phyloP scores from a whole-genome alignment of 2,329 filamentous ascomycete species.

The Xylaria sp. region DNA sequence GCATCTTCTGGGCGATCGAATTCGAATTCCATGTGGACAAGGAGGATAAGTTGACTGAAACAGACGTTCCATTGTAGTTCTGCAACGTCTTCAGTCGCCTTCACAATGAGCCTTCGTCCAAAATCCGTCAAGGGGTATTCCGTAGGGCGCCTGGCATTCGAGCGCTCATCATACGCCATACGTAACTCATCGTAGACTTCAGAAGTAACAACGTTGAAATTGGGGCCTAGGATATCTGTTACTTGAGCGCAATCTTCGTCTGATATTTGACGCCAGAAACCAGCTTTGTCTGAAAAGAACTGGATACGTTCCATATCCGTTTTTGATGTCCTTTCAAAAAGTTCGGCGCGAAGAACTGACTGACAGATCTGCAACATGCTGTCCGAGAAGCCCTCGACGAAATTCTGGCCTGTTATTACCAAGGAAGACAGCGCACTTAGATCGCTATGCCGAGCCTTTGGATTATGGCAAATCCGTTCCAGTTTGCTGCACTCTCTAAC shows the following conservation, averaged over 20 bases:
- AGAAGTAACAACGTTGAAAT: constrained; percentile 68
- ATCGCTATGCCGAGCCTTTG: constrained; percentile 64
- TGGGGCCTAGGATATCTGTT: constrained; percentile 74
- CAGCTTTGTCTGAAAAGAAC: constrained; percentile 80
- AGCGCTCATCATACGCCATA: constrained; percentile 57
- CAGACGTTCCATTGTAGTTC: constrained; percentile 78
- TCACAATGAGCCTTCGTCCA: constrained; percentile 78
- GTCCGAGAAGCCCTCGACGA: constrained; percentile 76
- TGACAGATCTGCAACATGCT: constrained; percentile 75
- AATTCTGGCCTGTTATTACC: constrained; percentile 74
- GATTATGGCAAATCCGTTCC: constrained; percentile 81
- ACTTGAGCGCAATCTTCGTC: constrained; percentile 82
- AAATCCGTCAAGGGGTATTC: constrained; percentile 73
- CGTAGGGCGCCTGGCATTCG: constrained; percentile 49
- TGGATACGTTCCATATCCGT: constrained; percentile 80
- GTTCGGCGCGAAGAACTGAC: constrained; percentile 74
- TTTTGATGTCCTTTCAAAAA: constrained; percentile 77
- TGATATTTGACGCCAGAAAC: constrained; percentile 80
- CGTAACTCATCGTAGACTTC: constrained; percentile 66
- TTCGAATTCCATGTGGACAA: constrained; percentile 88
- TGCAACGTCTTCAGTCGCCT: constrained; percentile 82
- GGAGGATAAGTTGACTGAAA: constrained; percentile 82
- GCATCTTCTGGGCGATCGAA: constrained; percentile 78
- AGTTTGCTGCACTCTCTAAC: constrained; percentile 82
- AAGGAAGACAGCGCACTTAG: constrained; percentile 64